Percentiles rank a stretch among this genome's conserved stretches.
Conservation (phyloP, 176 grass and related monocot species). For the Phoenix roebelenii region DNA sequence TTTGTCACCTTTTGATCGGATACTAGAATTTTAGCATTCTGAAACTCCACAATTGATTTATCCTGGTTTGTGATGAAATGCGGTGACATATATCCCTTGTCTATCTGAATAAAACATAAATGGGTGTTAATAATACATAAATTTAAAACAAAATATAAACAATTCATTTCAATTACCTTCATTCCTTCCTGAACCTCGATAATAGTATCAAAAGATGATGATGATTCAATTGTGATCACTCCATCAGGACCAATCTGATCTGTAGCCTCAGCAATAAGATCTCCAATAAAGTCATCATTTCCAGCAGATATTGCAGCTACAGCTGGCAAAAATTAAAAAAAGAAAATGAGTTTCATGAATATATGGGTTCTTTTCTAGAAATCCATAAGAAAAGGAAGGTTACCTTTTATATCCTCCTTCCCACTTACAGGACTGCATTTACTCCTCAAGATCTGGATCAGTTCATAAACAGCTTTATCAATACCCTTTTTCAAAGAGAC, state of each 20-base stretch:
- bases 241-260: conserved; percentile 89
- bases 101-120: conserved; percentile 46
- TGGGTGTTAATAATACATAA: conserved; percentile 5
- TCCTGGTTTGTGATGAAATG: conserved; percentile 97
- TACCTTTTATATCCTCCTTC: conserved; percentile 87
- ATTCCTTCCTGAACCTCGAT: conserved; percentile 93
- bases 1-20: conserved; percentile 70
- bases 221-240: conserved; percentile 92
- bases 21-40: conserved; percentile 85
- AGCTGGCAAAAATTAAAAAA: conserved; percentile 42
- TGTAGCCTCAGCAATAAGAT: conserved; percentile 79
- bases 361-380: not conserved
- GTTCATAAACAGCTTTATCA: conserved; percentile 63
- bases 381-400: not conserved
- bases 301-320: conserved; percentile 82
- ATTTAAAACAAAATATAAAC: conserved; percentile 4
- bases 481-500: conserved; percentile 87
- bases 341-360: conserved; percentile 6
- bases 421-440: conserved; percentile 54
- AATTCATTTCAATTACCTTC: conserved; percentile 51
- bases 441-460: conserved; percentile 50
- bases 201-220: conserved; percentile 78
- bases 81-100: conserved; percentile 87
- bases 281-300: conserved; percentile 80
- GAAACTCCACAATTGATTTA: conserved; percentile 73